A percentile compares a stretch with the other conserved stretches of the same genome.
Evolutionary conservation across 2,329 filamentous ascomycete species (phyloP).

Genomic region (Lojkania enalia): DNA sequence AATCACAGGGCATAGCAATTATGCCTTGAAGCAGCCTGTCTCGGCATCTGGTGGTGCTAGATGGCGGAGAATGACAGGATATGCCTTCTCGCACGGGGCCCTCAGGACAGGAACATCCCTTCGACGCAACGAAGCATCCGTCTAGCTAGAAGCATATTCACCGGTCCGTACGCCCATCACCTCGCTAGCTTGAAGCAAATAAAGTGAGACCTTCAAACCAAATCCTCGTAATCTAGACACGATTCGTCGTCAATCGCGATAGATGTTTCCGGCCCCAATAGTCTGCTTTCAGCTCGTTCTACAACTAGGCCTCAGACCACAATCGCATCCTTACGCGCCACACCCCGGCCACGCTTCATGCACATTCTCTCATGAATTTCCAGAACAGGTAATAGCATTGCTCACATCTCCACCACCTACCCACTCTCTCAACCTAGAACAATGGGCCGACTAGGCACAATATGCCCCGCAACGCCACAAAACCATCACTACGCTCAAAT

Average conservation of each 20-base stretch:
- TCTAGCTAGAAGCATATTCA: neutral
- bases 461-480: no score
- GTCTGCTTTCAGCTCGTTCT: neutral
- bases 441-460: no score
- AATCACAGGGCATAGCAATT: no score
- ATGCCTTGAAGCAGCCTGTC: no score
- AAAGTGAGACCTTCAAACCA: slow-evolving; percentile 4
- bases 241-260: slow-evolving; percentile 14
- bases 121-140: neutral
- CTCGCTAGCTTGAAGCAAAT: slow-evolving; percentile 9
- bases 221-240: slow-evolving; percentile 13
- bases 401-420: slow-evolving; percentile 17
- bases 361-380: slow-evolving; percentile 19
- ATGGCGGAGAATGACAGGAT: no score
- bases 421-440: no score
- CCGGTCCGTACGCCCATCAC: neutral
- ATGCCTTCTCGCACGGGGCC: no score
- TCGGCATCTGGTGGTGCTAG: no score
- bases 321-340: slow-evolving; percentile 30
- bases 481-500: slow-evolving; percentile 13
- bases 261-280: slow-evolving; percentile 20
- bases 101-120: no score
- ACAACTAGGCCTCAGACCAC: neutral
- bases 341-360: slow-evolving; percentile 25
- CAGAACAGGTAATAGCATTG: slow-evolving; percentile 20